These are phyloP conservation scores for Coemansia erecta DNA, from an alignment of 192 early-diverging fungal genomes.

Conservation along the genomic window DNA sequence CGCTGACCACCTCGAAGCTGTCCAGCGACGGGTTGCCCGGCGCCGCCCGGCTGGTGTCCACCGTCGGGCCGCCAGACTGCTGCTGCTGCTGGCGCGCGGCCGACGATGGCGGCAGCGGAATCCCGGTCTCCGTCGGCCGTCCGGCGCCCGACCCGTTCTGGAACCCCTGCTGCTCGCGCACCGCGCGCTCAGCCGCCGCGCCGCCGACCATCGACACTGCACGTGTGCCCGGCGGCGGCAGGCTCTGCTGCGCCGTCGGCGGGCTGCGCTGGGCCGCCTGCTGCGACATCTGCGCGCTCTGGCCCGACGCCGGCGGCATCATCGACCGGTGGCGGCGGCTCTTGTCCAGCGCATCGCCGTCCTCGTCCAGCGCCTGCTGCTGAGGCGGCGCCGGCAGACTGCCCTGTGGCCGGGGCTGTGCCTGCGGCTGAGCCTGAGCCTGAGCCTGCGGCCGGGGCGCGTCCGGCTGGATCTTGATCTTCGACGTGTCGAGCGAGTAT, in stretches of 20 bases:
- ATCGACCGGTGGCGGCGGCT: constrained; percentile 31
- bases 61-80: neutral
- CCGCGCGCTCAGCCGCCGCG: constrained; percentile 5
- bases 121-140: neutral
- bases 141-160: neutral
- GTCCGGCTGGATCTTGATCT: constrained; percentile 55
- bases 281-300: constrained; percentile 11
- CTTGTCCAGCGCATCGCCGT: constrained; percentile 14
- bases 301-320: constrained; percentile 23
- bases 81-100: neutral
- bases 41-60: neutral
- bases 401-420: neutral
- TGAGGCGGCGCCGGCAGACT: neutral
- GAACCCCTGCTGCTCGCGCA: constrained; percentile 1
- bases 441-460: constrained; percentile 12
- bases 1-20: constrained; percentile 41
- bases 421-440: neutral
- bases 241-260: constrained; percentile 3
- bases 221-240: constrained; percentile 7
- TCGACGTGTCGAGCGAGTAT: constrained; percentile 50
- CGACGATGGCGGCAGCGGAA: constrained; percentile 1
- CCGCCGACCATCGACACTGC: constrained; percentile 39
- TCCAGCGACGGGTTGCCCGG: constrained; percentile 22
- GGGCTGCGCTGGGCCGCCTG: constrained; percentile 1
- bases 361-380: neutral